Evolutionary conservation across 106 monocot species (phyloP), one percentile per base, ranked within the genome.

Genomic region (Cymbidium sinense): DNA sequence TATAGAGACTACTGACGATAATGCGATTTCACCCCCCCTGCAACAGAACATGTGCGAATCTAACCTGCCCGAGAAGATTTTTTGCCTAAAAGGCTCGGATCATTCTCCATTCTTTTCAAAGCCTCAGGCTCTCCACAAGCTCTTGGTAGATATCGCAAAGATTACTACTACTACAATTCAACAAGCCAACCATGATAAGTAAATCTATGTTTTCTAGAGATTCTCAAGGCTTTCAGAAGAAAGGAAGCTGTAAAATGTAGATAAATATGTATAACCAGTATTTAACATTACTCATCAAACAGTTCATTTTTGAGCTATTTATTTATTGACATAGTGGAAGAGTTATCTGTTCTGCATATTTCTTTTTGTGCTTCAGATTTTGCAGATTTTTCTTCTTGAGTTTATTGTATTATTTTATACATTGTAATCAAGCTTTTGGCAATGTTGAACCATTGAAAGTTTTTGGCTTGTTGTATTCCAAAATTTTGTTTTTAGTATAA

Each of bases 91-190:
- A 82, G 93, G 93, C 51, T 82, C 96, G 3, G 96, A 96, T 76
- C 96, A 96, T 41, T 89, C 93, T 3, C 96, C 96, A 15, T 96
- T 96, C 91, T 96, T 96, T 35, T 96, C 96, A 5, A 96, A 93
- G 71, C 96, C 96, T 2, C 93, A 96, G 61, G 93, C 89, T 78
- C 79, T 96, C 31, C 93, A 96, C 83, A 86, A 82, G 85, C 77
- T 88, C 43, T 76, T 96, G 82, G 85, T 93, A 20, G 96, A 96
- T 77, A 91, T 96, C 4, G 69, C 93, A 17, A 84, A 75, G 76
- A 80, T 93, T 50, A 81, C 81, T 19, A 10, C 0, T 67, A 13
- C 3, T 15, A 33, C 10, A 67, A 67, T 1, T 18, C 67, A 71
- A 4, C 71, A 71, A 39, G 39, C 37, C 71, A 71, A 39, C 11